phyloP scores from a whole-genome alignment of 305 asterid species.

The Fraxinus baroniana region DNA sequence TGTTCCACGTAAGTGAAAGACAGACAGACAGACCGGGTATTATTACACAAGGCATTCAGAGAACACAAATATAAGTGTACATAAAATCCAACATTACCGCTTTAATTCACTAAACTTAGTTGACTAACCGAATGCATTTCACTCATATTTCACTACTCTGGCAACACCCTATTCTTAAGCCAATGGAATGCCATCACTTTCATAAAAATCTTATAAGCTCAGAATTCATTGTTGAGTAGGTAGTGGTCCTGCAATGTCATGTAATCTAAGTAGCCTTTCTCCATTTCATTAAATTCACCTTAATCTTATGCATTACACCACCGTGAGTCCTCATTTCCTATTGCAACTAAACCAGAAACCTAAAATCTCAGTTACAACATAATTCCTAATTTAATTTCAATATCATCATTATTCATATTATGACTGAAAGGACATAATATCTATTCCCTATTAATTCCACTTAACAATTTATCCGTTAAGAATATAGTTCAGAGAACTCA shows the following conservation, averaged over 20 bases:
- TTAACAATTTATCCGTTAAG: neutral
- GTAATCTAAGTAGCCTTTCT: neutral
- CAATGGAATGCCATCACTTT: neutral
- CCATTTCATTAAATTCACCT: neutral
- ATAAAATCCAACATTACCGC: slow-evolving; percentile 9
- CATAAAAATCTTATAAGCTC: neutral
- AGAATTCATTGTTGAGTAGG: neutral
- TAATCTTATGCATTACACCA: neutral
- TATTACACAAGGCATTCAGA: neutral
- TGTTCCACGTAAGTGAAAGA: neutral
- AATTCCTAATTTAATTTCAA: neutral
- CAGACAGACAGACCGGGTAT: neutral
- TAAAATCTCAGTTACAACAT: neutral
- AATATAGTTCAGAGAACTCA: neutral
- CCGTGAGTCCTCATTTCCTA: neutral
- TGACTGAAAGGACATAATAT: neutral
- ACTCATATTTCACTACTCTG: slow-evolving; percentile 4
- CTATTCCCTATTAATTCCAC: neutral
- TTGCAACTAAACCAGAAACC: neutral
- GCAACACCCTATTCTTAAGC: neutral
- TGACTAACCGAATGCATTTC: neutral
- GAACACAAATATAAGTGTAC: slow-evolving; percentile 5
- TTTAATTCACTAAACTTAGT: neutral
- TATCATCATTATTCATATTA: neutral
- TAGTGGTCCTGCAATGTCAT: neutral